Evolutionary conservation across 371 early-diverging fungal genomes (phyloP).

Genomic region (Mucor plumbeus): DNA sequence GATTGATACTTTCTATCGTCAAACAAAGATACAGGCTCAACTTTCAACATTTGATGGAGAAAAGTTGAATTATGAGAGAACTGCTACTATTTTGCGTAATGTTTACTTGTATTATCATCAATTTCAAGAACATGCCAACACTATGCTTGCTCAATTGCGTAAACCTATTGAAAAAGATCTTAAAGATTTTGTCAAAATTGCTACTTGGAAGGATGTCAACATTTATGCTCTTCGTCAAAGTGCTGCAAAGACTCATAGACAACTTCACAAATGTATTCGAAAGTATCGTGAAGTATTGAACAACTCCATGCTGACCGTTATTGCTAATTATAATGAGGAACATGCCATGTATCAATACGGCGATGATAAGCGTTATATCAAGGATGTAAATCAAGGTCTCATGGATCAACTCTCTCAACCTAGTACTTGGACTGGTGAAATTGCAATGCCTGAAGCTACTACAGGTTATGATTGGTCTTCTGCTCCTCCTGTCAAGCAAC

Average conservation of each 20-base stretch:
- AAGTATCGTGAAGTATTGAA: conserved; percentile 81
- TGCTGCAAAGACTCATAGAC: conserved; percentile 89
- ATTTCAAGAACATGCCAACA: conserved; percentile 64
- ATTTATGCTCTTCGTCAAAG: conserved; percentile 91
- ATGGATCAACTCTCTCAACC: conserved; percentile 43
- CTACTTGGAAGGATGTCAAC: conserved; percentile 97
- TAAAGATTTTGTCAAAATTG: conserved; percentile 92
- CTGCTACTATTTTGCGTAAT: conserved; percentile 57
- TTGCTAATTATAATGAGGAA: conserved; percentile 67
- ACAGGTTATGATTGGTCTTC: conserved; percentile 22
- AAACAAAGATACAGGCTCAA: conserved; percentile 52
- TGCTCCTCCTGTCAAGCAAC: conserved; percentile 36
- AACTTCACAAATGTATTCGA: conserved; percentile 87
- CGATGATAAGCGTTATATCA: conserved; percentile 53
- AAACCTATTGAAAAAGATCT: conserved; percentile 89
- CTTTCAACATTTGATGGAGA: conserved; percentile 32
- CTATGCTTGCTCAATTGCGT: conserved; percentile 60
- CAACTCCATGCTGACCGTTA: conserved; percentile 78
- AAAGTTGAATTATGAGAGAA: conserved; percentile 30
- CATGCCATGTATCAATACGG: conserved; percentile 57
- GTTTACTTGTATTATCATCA: conserved; percentile 81
- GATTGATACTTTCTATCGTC: conserved; percentile 74
- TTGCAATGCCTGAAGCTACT: conserved; percentile 16
- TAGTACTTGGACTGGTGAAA: conserved; percentile 35
- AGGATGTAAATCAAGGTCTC: conserved; percentile 39